Base-by-base conservation (phyloP, 2,329 filamentous ascomycete genomes). In the Penicillium sp. region DNA sequence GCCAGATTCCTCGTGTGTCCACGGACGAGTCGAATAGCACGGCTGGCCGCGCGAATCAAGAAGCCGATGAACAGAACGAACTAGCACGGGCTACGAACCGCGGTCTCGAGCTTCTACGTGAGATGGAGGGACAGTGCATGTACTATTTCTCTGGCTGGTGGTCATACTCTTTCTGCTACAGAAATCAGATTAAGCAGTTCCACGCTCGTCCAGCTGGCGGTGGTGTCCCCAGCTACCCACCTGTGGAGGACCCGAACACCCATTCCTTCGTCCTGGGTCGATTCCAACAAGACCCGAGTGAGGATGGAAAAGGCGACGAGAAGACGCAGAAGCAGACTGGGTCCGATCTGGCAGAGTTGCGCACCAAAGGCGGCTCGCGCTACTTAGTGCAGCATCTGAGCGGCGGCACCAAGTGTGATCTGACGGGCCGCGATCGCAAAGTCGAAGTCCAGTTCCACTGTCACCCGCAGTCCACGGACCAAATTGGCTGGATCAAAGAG, bases 91-190 rank as follows among this genome's bases (percentile, higher is more conserved):
- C 92, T 0, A 90, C 89, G 1, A 84, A 86, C 35, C 88, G 87
- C 51, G 93, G 93, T 5, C 90, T 91, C 84, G 90, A 95, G 70
- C 82, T 97, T 22, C 81, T 97, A 53, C 84, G 86, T 64, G 87
- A 88, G 28, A 88, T 97, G 76, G 85, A 93, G 55, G 90, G 88
- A 3, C 84, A 85, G 53, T 97, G 93, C 75, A 85, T 97, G 63
- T 96, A 94, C 79, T 90, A 87, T 73, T 79, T 92, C 65, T 90
- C 88, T 0, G 93, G 93, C 0, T 97, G 93, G 93, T 97, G 93
- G 93, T 95, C 90, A 71, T 97, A 97, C 77, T 90, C 89, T 68
- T 96, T 96, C 76, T 97, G 93, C 81, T 95, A 96, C 78, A 91
- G 91, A 72, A 84, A 88, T 62, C 87, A 94, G 63, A 88, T 97